These are phyloP conservation scores for Phytopythium sindhum DNA, from an alignment of 352 stramenopile species.

Conservation along the genomic window DNA sequence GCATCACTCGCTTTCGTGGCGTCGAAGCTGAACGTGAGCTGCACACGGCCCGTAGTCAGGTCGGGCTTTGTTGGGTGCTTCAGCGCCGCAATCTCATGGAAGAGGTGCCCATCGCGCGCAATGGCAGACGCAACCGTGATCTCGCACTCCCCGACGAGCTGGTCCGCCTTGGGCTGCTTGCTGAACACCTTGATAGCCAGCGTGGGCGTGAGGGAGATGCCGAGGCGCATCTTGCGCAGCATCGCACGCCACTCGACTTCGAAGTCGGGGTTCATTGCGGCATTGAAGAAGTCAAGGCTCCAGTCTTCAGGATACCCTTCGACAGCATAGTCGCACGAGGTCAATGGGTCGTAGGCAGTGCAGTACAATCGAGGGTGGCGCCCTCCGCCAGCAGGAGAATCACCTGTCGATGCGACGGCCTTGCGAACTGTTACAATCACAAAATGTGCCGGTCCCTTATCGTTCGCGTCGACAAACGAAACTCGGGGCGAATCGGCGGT, in stretches of 20 bases:
- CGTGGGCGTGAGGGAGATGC: conserved; percentile 59
- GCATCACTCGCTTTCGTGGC: conserved; percentile 30
- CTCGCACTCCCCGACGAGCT: conserved; percentile 69
- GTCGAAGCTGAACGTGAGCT: conserved; percentile 62
- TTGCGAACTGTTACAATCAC: conserved; percentile 68
- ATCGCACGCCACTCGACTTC: conserved; percentile 52
- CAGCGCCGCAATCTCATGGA: conserved; percentile 61
- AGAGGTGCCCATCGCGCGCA: conserved; percentile 63
- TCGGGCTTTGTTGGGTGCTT: conserved; percentile 23
- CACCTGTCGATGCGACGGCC: conserved; percentile 29
- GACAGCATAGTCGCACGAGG: conserved; percentile 73
- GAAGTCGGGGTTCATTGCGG: conserved; percentile 32
- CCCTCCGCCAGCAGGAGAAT: conserved; percentile 6
- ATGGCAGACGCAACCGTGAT: conserved; percentile 72
- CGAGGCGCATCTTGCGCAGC: conserved; percentile 52
- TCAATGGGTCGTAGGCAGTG: conserved; percentile 81
- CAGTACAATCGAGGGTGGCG: conserved; percentile 52
- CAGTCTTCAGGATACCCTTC: conserved; percentile 61
- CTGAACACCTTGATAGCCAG: conserved; percentile 67
- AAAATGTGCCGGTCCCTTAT: conserved; percentile 40
- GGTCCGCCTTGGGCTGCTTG: conserved; percentile 64
- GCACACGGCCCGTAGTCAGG: conserved; percentile 30
- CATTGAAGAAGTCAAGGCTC: conserved; percentile 67
- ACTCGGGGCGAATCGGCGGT: neutral
- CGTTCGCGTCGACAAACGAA: conserved; percentile 18